Base-by-base conservation (phyloP, 441 rosid species). In the Kokia cookei region DNA sequence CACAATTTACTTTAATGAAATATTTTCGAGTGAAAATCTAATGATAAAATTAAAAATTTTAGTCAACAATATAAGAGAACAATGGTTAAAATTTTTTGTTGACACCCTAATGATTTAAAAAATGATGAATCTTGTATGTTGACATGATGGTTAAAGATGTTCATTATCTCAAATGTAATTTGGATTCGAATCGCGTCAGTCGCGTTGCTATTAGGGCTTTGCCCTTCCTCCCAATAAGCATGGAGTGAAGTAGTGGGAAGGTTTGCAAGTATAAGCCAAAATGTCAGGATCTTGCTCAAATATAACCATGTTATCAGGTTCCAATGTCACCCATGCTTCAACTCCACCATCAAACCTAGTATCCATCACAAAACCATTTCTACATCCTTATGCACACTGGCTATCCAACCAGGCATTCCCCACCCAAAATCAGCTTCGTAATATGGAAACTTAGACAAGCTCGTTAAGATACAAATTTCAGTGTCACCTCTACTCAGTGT, bases 271-370 rank as follows among this genome's bases (percentile, higher is more conserved):
- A 32, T 37, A 26, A 15, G 67, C 67, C 24, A 60, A 22, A 47
- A 45, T 60, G 43, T 72, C 67, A 2, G 47, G 43, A 60, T 72
- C 66, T 15, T 45, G 75, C 37, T 43, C 59, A 45, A 72, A 60
- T n/a, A 6, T 57, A 72, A 27, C 8, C 67, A 72, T 72, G 15
- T 45, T 40, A 0, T 17, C 5, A 7, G 65, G 66, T 24, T 45
- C 65, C 43, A 71, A 15, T 15, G 59, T 73, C 14, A 61, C 50
- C 75, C 75, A 73, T 3, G 69, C 75, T 58, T 73, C 75, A 48
- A 73, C 48, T 19, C 47, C 75, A 15, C 19, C 13, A 5, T 65
- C 15, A n/a, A n/a, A 12, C 6, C 60, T 48, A 17, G 29, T 45
- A 4, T 63, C 59, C 75, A 32, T 26, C 14, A 73, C 58, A 29